Conservation (phyloP, 306 rosid species). For the Styphnolobium japonicum region DNA sequence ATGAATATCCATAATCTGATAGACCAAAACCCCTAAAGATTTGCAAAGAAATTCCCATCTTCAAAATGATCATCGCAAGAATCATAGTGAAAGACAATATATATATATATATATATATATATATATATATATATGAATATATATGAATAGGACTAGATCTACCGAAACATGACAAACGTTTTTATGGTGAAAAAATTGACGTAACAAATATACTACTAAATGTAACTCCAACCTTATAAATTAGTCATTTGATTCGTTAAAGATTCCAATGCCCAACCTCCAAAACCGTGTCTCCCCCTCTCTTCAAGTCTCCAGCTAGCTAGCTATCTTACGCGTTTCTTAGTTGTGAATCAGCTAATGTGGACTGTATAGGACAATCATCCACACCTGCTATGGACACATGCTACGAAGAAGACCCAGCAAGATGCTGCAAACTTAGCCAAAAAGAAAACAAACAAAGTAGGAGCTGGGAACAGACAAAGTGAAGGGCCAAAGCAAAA, state of each 20-base stretch:
- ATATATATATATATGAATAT: too few species aligned
- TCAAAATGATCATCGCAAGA: neutral
- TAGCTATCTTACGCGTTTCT: constrained; percentile 34
- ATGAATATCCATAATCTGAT: neutral
- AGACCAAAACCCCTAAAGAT: neutral
- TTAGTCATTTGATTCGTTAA: neutral
- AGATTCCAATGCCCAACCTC: constrained; percentile 31
- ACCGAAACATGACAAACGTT: constrained; percentile 1
- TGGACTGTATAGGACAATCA: constrained; percentile 5
- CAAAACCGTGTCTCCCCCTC: constrained; percentile 29
- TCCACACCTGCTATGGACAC: constrained; percentile 15
- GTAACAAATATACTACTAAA: constrained; percentile 5
- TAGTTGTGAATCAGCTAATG: constrained; percentile 32
- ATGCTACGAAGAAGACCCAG: neutral
- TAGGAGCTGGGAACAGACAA: constrained; percentile 23
- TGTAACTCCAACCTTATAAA: neutral
- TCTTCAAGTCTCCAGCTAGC: constrained; percentile 17
- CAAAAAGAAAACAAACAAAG: constrained; percentile 24
- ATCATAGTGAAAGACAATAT: constrained; percentile 15
- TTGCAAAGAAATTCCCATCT: constrained; percentile 20
- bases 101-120: too few species aligned
- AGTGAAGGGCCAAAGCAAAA: neutral
- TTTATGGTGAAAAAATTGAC: constrained; percentile 9
- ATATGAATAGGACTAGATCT: neutral
- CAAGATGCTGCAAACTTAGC: neutral